Evolutionary conservation across 2,329 filamentous ascomycete genomes (phyloP), one percentile per base, ranked within the genome.

Genomic region (Clarireedia monteithiana): DNA sequence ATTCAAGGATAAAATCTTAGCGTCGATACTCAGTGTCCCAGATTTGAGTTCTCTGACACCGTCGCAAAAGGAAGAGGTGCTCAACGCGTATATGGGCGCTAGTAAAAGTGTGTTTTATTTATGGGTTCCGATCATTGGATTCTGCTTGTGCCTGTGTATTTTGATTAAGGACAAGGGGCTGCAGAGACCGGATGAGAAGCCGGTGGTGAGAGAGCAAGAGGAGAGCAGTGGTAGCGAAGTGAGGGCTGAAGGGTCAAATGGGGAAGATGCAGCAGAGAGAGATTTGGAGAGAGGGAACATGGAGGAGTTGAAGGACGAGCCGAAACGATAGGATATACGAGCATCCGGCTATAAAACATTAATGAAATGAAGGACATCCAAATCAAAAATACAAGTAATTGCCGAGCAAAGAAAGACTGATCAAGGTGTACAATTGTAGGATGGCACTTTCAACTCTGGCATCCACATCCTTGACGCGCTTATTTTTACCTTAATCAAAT

Each of bases 91-190:
- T 64, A 76, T 77, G 64, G 69, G 70, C 9, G 82, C 78, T 0
- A 82, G 76, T 23, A 72, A 74, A 30, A 73, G 75, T 0, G 80
- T 84, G 0, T 85, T 84, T 58, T 75, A 79, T 24, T 65, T 82
- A 40, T 80, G 80, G 64, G 73, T 79, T 0, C 80, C 81, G 0
- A 59, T 83, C 3, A 76, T 81, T 7, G 78, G 73, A 0, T 48
- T 75, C 0, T 81, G 77, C 58, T 69, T 83, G 10, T 46, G 78
- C 6, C 68, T 75, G 1, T 81, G 77, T 58, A 9, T 77, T 0
- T 72, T 83, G 10, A 72, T 85, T 56, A 76, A 74, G 51, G 75
- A 81, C 56, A 70, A 69, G 34, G 79, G 79, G 0, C 60, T 83
- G 49, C 71, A 71, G 56, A 60, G 67, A 30, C 52, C 61, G 6